Evolutionary conservation across 441 rosid species (phyloP).

Genomic region (Gossypium schwendimanii): DNA sequence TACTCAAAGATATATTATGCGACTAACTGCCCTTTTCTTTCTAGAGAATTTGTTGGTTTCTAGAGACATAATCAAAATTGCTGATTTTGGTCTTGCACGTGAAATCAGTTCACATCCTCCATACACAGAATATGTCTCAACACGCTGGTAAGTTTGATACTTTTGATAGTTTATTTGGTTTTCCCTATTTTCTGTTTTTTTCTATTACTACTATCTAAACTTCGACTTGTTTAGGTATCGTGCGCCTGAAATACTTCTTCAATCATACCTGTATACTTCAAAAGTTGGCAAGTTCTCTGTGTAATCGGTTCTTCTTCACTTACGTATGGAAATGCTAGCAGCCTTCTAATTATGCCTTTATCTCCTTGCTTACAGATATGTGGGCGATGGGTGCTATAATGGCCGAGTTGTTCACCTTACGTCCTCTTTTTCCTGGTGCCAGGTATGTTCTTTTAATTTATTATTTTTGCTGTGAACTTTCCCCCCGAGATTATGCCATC

Average conservation of each 20-base stretch:
- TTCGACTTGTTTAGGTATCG: conserved; percentile 52
- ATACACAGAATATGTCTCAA: conserved; percentile 84
- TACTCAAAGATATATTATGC: neutral
- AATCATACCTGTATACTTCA: conserved; percentile 58
- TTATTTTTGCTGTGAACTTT: neutral
- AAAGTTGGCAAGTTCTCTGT: conserved; percentile 66
- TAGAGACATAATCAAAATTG: conserved; percentile 71
- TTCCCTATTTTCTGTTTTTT: neutral
- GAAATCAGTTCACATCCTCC: conserved; percentile 82
- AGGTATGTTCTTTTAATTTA: conserved; percentile 37
- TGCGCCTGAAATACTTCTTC: conserved; percentile 95
- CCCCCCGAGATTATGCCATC: neutral
- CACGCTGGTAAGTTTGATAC: conserved; percentile 65
- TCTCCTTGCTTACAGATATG: conserved; percentile 51
- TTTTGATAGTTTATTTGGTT: neutral
- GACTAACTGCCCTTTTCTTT: neutral
- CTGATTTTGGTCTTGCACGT: conserved; percentile 96
- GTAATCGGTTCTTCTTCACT: neutral
- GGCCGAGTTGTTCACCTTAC: conserved; percentile 72
- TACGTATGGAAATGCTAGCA: neutral
- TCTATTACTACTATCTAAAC: neutral
- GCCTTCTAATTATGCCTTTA: neutral
- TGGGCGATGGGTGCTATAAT: conserved; percentile 99
- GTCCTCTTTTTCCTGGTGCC: conserved; percentile 90
- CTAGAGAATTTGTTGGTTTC: conserved; percentile 77